phyloP scores from a whole-genome alignment of 164 flowering plant genomes.

The Dillenia turbinata region DNA sequence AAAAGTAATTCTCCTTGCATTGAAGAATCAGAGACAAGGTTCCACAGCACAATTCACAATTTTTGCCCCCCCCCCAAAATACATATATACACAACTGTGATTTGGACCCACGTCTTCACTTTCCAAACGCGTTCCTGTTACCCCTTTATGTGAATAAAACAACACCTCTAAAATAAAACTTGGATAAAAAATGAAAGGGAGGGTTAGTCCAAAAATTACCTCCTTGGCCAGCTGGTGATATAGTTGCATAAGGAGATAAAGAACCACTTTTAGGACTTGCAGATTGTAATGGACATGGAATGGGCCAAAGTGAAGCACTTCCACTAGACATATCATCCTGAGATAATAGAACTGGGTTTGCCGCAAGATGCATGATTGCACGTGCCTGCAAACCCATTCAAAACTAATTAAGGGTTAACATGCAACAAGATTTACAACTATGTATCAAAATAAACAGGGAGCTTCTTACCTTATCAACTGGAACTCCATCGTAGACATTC shows the following conservation, averaged over 20 bases:
- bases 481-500: conserved; percentile 71
- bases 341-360: conserved; percentile 41
- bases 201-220: conserved; percentile 15
- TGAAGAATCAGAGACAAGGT: no score
- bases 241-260: conserved; percentile 14
- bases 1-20: no score
- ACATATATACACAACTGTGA: no score
- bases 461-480: conserved; percentile 55
- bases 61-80: no score
- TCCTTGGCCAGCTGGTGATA: conserved; percentile 24
- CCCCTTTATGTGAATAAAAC: no score
- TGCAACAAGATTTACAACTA: conserved; percentile 6
- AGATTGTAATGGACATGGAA: conserved; percentile 16
- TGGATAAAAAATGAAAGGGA: not conserved
- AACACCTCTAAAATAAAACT: no score
- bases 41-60: no score
- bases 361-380: conserved; percentile 65
- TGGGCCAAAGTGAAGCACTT: conserved; percentile 16
- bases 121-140: no score
- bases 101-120: no score
- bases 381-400: conserved; percentile 47
- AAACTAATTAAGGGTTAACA: conserved; percentile 15
- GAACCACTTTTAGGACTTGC: conserved; percentile 16
- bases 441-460: conserved; percentile 14
- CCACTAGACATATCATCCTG: conserved; percentile 26